phyloP scores from a whole-genome alignment of 2,329 filamentous ascomycete species.

The Colletotrichum brevisporum region DNA sequence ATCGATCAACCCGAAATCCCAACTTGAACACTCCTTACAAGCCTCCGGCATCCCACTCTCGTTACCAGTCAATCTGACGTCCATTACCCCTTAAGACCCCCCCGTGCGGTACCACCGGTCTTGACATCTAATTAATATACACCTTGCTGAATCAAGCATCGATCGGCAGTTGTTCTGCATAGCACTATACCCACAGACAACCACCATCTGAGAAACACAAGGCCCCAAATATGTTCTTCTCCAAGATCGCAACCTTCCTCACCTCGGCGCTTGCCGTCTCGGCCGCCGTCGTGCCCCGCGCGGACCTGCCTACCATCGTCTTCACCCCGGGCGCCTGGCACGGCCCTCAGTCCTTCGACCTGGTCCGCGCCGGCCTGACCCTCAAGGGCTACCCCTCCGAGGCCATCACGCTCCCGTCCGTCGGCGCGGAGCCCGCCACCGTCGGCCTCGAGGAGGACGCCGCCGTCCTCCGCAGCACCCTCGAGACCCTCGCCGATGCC shows the following conservation, averaged over 20 bases:
- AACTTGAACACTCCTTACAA: constrained; percentile 19
- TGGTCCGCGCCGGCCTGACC: constrained; percentile 48
- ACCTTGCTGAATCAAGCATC: background rate
- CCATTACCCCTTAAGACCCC: background rate
- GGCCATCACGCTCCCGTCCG: constrained; percentile 49
- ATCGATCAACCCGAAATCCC: constrained; percentile 1
- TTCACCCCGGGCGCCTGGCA: constrained; percentile 58
- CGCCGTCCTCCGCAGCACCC: constrained; percentile 45
- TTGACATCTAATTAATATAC: background rate
- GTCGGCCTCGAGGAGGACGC: constrained; percentile 50
- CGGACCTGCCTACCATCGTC: constrained; percentile 47
- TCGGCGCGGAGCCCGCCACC: constrained; percentile 48
- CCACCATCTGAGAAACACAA: background rate
- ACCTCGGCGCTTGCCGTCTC: constrained; percentile 16
- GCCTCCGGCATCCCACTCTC: constrained; percentile 15
- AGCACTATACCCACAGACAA: background rate
- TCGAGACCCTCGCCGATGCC: constrained; percentile 49
- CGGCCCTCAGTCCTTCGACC: constrained; percentile 48
- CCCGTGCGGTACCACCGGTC: background rate
- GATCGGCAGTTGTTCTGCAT: constrained; percentile 25
- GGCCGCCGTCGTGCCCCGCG: constrained; percentile 25
- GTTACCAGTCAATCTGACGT: background rate
- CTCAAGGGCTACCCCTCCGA: constrained; percentile 50
- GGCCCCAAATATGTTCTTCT: constrained; percentile 4
- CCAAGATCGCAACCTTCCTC: constrained; percentile 23